Evolutionary conservation across 2,329 filamentous ascomycete species (phyloP).

Genomic region (Epichloe aotearoae): DNA sequence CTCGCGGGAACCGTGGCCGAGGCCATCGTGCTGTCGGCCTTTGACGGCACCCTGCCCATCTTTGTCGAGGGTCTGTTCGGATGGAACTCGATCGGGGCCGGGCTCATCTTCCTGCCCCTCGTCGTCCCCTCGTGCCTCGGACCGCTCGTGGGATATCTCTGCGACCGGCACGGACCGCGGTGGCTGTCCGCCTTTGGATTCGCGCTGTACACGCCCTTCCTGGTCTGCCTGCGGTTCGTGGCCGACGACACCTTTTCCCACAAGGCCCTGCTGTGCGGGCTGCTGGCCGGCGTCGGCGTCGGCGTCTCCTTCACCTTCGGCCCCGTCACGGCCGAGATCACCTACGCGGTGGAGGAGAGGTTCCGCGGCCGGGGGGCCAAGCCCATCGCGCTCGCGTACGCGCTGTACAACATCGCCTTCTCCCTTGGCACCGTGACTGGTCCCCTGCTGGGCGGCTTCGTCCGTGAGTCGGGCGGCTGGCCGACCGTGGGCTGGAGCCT

Average conservation of each 20-base stretch:
- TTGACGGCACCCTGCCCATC: constrained; percentile 22
- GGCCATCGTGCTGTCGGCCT: constrained; percentile 17
- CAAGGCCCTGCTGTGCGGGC: constrained; percentile 20
- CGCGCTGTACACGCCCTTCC: constrained; percentile 19
- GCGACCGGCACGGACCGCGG: constrained; percentile 22
- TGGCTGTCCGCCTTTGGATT: constrained; percentile 22
- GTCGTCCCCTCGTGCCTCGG: constrained; percentile 19
- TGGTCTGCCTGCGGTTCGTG: constrained; percentile 21
- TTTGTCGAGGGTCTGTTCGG: constrained; percentile 16
- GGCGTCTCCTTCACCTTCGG: constrained; percentile 19
- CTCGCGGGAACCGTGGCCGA: constrained; percentile 23
- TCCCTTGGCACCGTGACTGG: constrained; percentile 20
- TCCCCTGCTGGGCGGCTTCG: constrained; percentile 21
- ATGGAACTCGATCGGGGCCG: constrained; percentile 21
- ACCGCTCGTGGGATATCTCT: constrained; percentile 17
- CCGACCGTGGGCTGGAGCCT: constrained; percentile 20
- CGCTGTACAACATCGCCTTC: constrained; percentile 23
- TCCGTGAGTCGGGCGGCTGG: constrained; percentile 20
- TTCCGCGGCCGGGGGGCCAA: constrained; percentile 6
- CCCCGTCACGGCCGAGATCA: constrained; percentile 24
- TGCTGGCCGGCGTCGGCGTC: constrained; percentile 19
- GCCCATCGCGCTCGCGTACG: constrained; percentile 22
- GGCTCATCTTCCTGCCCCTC: constrained; percentile 22
- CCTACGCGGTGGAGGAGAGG: constrained; percentile 16
- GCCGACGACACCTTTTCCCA: constrained; percentile 15